Conservation (phyloP, 2,329 filamentous ascomycete species). For the Blumeria hordei region DNA sequence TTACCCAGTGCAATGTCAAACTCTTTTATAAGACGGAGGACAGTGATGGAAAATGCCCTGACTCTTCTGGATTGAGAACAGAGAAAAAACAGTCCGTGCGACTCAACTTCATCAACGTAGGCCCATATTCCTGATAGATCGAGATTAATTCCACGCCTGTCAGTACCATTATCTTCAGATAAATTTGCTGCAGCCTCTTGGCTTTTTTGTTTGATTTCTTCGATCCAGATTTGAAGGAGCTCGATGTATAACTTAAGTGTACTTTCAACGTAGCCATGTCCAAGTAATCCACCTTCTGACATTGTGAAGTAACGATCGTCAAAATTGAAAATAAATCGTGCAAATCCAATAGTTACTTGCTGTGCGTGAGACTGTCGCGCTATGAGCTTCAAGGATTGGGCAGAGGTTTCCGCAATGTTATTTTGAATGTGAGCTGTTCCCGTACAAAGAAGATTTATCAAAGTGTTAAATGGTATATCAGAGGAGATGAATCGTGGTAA, state of each 20-base stretch:
- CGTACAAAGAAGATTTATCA: conserved; percentile 88
- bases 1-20: conserved; percentile 79
- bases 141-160: conserved; percentile 50
- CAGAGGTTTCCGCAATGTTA: conserved; percentile 79
- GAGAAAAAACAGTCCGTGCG: conserved; percentile 87
- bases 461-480: conserved; percentile 74
- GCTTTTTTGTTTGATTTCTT: conserved; percentile 75
- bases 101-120: conserved; percentile 90
- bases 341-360: conserved; percentile 88
- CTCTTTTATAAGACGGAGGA: conserved; percentile 74
- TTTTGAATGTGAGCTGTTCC: conserved; percentile 87
- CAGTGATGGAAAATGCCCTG: conserved; percentile 72
- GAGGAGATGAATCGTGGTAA: conserved; percentile 79
- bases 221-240: conserved; percentile 87
- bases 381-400: conserved; percentile 83
- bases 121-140: conserved; percentile 76
- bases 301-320: conserved; percentile 94
- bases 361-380: conserved; percentile 82
- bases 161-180: conserved; percentile 35
- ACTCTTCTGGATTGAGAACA: conserved; percentile 88
- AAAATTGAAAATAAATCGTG: conserved; percentile 95
- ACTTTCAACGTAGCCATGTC: conserved; percentile 80
- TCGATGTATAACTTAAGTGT: conserved; percentile 85
- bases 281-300: conserved; percentile 92
- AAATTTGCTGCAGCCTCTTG: conserved; percentile 44